Evolutionary conservation across 2,329 filamentous ascomycete genomes (phyloP).

Genomic region (Lojkania enalia): DNA sequence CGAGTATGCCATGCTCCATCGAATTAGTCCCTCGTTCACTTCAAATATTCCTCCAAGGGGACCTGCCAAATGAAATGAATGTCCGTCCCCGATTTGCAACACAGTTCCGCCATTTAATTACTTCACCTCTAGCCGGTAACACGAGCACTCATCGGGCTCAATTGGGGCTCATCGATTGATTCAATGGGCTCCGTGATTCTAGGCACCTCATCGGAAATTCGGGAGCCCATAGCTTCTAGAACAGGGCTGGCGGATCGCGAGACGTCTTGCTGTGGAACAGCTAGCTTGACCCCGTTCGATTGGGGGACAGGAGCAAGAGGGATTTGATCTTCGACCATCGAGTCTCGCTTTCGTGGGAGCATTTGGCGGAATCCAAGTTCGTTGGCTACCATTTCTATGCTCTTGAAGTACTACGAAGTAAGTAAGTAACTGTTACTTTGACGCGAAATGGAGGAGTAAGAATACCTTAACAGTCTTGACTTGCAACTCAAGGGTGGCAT

Average conservation of each 20-base stretch:
- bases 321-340: conserved; percentile 33
- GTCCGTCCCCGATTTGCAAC: background rate
- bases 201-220: conserved; percentile 31
- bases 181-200: conserved; percentile 21
- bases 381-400: conserved; percentile 52
- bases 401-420: conserved; percentile 51
- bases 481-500: conserved; percentile 57
- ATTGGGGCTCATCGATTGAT: conserved; percentile 33
- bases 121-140: conserved; percentile 22
- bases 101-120: background rate
- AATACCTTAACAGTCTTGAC: conserved; percentile 48
- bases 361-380: conserved; percentile 52
- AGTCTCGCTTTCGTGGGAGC: conserved; percentile 44
- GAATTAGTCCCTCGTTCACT: too few species aligned
- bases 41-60: too few species aligned
- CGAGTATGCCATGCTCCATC: too few species aligned
- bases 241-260: conserved; percentile 39
- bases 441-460: background rate
- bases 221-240: conserved; percentile 41
- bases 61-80: background rate
- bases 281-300: conserved; percentile 27
- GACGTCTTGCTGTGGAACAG: conserved; percentile 34
- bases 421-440: conserved; percentile 13
- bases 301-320: conserved; percentile 24
- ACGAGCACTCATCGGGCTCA: conserved; percentile 38